Base-by-base conservation (phyloP, 106 monocot genomes). In the Iris macrosiphon region DNA sequence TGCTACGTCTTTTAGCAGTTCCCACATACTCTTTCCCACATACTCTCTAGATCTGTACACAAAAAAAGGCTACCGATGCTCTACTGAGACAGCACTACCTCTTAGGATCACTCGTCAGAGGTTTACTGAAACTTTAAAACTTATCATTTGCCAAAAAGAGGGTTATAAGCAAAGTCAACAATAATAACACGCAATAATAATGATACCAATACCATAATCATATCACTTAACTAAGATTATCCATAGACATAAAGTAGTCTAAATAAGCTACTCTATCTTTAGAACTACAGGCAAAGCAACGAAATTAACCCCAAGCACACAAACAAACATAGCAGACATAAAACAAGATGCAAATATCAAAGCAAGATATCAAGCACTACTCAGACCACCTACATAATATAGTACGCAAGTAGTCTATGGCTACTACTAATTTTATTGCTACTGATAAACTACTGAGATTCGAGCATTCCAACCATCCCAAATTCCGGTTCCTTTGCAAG, bases 211-310 rank as follows among this genome's bases (percentile, higher is more conserved):
- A 12, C 31, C 15, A 61, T 48, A 21, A 62, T 7, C 33, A 49
- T 49, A 11, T 14, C 16, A 38, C 14, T n/a, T 22, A 63, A 63
- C 16, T 46, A 40, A 28, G 11, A 51, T 49, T 27, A 23, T 15
- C 20, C 13, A 49, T 8, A 13, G 6, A 26, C 49, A 63, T 34
- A 18, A 52, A 16, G 13, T 13, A 49, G 22, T 32, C 20, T 48
- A 14, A 24, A 63, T 52, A 63, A 39, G 40, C 63, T 63, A 40
- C 38, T 51, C 35, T 51, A 52, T 49, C 52, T 39, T 35, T 50
- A 50, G n/a, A 63, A 51, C 50, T 63, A 52, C 39, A 52, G 63
- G 23, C 48, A 33, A 49, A 28, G 24, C 49, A 17, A 13, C 15
- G 29, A 34, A 18, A 63, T 27, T 39, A 23, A 22, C 13, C 56